phyloP scores from a whole-genome alignment of 306 rosid species.

The Boehmeria nivea region DNA sequence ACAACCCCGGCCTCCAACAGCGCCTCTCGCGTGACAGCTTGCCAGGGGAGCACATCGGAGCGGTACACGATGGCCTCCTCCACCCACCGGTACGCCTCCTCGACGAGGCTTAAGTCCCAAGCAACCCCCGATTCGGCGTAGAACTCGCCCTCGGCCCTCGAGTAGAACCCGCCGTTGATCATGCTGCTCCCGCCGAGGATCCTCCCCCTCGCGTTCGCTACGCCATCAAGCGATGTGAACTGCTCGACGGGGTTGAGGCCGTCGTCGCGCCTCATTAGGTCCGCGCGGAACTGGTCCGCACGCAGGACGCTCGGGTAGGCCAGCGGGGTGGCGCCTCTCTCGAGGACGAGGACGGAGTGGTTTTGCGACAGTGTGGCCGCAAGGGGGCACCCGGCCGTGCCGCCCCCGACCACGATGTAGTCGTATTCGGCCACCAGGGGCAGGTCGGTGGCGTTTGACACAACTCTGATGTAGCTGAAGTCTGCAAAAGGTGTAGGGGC shows the following conservation, averaged over 20 bases:
- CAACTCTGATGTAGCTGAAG: slow-evolving; percentile 16
- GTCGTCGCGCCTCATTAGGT: slow-evolving; percentile 7
- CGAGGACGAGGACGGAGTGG: slow-evolving; percentile 20
- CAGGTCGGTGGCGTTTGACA: slow-evolving; percentile 7
- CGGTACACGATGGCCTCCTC: slow-evolving; percentile 9
- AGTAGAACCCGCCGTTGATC: slow-evolving; percentile 18
- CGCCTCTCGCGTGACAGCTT: not conserved
- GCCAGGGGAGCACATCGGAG: not conserved
- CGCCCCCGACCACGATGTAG: slow-evolving; percentile 29
- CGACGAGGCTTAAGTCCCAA: slow-evolving; percentile 19
- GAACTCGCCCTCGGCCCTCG: slow-evolving; percentile 14
- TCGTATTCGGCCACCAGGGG: slow-evolving; percentile 14
- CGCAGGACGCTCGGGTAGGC: slow-evolving; percentile 2
- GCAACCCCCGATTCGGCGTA: not conserved
- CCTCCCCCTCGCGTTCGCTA: slow-evolving; percentile 10
- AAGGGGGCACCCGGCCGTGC: slow-evolving; percentile 28
- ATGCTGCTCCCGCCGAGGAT: slow-evolving; percentile 22
- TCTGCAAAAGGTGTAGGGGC: too few relatives aligned
- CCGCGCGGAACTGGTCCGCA: not conserved
- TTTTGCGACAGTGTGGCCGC: slow-evolving; percentile 28
- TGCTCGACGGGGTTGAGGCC: slow-evolving; percentile 6
- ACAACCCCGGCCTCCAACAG: slow-evolving; percentile 19
- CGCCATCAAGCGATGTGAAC: slow-evolving; percentile 23
- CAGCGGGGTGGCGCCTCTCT: slow-evolving; percentile 21
- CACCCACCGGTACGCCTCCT: slow-evolving; percentile 21